These are phyloP conservation scores for Stemphylium beticola DNA, from an alignment of 2,329 filamentous ascomycete species.

Conservation along the genomic window DNA sequence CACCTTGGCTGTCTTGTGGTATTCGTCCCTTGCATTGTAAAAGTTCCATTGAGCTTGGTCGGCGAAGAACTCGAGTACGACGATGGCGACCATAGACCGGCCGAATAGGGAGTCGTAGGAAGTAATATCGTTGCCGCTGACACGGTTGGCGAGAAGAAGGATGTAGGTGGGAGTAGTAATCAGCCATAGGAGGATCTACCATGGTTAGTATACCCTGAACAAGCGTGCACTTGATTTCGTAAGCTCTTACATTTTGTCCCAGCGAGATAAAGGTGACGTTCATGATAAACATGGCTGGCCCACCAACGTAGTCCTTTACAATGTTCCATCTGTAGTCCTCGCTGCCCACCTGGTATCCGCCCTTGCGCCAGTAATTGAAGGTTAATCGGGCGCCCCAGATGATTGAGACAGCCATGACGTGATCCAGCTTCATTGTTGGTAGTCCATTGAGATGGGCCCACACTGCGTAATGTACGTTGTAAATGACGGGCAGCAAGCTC, in stretches of 20 bases:
- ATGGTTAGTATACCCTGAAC: constrained; percentile 3
- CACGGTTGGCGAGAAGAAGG: constrained; percentile 73
- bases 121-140: constrained; percentile 59
- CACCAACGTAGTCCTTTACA: constrained; percentile 69
- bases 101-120: constrained; percentile 65
- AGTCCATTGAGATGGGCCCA: constrained; percentile 81
- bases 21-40: constrained; percentile 79
- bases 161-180: constrained; percentile 84
- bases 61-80: constrained; percentile 76
- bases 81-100: constrained; percentile 60
- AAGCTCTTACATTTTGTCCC: constrained; percentile 64
- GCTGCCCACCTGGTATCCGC: constrained; percentile 84
- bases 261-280: constrained; percentile 90
- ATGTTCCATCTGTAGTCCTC: constrained; percentile 96
- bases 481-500: constrained; percentile 87
- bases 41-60: constrained; percentile 95
- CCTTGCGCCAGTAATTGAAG: constrained; percentile 96
- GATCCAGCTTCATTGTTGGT: constrained; percentile 72
- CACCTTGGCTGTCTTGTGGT: constrained; percentile 74
- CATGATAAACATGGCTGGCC: constrained; percentile 77
- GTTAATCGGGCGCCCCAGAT: constrained; percentile 92
- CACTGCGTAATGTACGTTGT: constrained; percentile 81
- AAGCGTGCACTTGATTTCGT: neutral
- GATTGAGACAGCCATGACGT: constrained; percentile 70
- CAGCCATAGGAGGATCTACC: constrained; percentile 73